phyloP scores from a whole-genome alignment of 2,329 filamentous ascomycete genomes.

The Zymoseptoria passerinii region DNA sequence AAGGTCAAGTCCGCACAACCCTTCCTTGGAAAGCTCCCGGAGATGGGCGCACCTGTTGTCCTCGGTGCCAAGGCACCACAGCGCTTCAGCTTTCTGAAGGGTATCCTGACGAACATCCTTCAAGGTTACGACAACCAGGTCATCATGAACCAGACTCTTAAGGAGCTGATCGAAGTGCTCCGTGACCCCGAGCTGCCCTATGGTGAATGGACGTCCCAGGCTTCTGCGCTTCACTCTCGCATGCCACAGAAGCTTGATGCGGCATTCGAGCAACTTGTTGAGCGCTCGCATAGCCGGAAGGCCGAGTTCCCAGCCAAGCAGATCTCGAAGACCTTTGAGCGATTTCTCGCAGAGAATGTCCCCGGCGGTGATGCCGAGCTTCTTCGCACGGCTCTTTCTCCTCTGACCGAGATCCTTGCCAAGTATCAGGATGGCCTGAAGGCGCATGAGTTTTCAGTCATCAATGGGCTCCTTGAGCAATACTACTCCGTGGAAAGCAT shows the following conservation, averaged over 20 bases:
- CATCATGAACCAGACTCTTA: constrained; percentile 80
- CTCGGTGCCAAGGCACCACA: constrained; percentile 88
- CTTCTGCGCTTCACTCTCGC: constrained; percentile 90
- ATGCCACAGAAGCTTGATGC: constrained; percentile 92
- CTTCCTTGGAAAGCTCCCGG: constrained; percentile 83
- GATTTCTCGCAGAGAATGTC: constrained; percentile 76
- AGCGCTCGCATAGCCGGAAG: constrained; percentile 68
- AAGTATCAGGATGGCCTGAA: constrained; percentile 83
- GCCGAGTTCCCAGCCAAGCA: constrained; percentile 88
- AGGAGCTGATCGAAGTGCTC: constrained; percentile 82
- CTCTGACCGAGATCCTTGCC: constrained; percentile 68
- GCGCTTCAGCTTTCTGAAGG: constrained; percentile 68
- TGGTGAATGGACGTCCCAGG: constrained; percentile 92
- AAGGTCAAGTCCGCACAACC: constrained; percentile 94
- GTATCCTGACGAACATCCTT: constrained; percentile 78
- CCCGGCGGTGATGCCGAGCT: constrained; percentile 62
- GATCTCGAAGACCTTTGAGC: constrained; percentile 71
- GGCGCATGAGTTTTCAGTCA: constrained; percentile 76
- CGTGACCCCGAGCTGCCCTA: constrained; percentile 86
- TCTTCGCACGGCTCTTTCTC: constrained; percentile 63
- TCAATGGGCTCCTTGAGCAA: constrained; percentile 67
- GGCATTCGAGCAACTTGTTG: constrained; percentile 74
- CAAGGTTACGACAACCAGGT: constrained; percentile 94
- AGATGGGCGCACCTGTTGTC: constrained; percentile 76
- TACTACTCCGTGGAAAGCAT: constrained; percentile 79